These are phyloP conservation scores for Monosporozyma servazzii DNA, from an alignment of 805 yeast species.

Conservation along the genomic window DNA sequence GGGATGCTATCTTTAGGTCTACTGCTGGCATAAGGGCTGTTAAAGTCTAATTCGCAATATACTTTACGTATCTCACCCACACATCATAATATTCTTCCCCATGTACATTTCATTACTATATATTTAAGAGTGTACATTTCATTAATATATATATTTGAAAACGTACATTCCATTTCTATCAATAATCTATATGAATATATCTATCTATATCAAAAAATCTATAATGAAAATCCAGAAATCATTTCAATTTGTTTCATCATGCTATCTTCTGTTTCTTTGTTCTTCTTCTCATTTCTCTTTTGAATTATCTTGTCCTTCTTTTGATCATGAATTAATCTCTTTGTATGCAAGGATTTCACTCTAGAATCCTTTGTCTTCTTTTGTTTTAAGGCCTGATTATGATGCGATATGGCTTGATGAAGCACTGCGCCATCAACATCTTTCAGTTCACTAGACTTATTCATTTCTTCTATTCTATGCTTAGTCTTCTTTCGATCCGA, in stretches of 20 bases:
- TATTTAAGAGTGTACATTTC: not conserved
- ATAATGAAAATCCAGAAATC: slow-evolving; percentile 28
- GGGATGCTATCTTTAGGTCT: slow-evolving; percentile 91
- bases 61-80: not conserved
- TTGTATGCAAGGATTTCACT: slow-evolving; percentile 13
- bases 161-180: not conserved
- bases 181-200: not conserved
- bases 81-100: not conserved
- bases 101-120: not conserved
- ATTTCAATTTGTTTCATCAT: slow-evolving; percentile 27
- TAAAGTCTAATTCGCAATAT: slow-evolving; percentile 39
- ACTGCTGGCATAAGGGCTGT: slow-evolving; percentile 68
- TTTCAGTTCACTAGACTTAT: slow-evolving; percentile 12
- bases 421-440: slow-evolving; percentile 1
- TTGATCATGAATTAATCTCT: slow-evolving; percentile 20
- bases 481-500: slow-evolving; percentile 23
- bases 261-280: slow-evolving; percentile 23
- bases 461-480: slow-evolving; percentile 16
- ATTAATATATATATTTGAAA: not conserved
- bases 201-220: not conserved
- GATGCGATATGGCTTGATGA: not conserved
- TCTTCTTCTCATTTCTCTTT: slow-evolving; percentile 13
- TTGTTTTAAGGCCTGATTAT: not conserved
- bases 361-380: not conserved
- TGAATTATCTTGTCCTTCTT: slow-evolving; percentile 19